A percentile compares a stretch with the other conserved stretches of the same genome.
Conservation (phyloP, 2,329 filamentous ascomycete genomes). For the Lachnellula suecica region DNA sequence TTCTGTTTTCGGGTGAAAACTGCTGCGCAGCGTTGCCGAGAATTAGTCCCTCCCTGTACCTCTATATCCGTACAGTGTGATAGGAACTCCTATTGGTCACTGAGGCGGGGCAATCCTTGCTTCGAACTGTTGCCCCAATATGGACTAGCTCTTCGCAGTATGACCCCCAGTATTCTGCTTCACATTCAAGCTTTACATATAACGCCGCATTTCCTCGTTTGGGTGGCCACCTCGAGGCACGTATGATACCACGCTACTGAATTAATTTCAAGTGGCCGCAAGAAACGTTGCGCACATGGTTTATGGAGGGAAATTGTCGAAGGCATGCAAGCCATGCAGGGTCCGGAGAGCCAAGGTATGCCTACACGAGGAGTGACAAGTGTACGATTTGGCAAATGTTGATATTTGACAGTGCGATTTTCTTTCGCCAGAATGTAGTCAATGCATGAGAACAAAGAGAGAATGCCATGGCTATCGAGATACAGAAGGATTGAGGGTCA, state of each 20-base stretch:
- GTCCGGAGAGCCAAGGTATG: constrained; percentile 3
- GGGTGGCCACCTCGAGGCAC: background rate
- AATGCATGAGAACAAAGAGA: constrained; percentile 1
- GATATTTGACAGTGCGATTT: constrained; percentile 6
- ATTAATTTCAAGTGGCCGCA: background rate
- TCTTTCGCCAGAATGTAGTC: constrained; percentile 3
- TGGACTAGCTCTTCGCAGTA: background rate
- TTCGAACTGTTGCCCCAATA: background rate
- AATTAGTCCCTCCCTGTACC: background rate
- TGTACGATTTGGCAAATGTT: background rate
- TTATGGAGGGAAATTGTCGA: constrained; percentile 10
- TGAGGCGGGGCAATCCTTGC: background rate
- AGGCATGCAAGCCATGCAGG: constrained; percentile 8
- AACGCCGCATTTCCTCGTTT: background rate
- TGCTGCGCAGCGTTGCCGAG: background rate
- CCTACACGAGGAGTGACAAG: background rate
- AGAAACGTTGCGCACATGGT: constrained; percentile 1
- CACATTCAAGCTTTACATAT: background rate
- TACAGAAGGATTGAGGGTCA: constrained; percentile 4
- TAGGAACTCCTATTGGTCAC: background rate
- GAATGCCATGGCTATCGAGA: constrained; percentile 8
- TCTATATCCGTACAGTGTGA: background rate
- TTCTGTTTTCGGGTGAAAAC: background rate
- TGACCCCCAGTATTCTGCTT: background rate
- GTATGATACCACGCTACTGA: background rate